Base-by-base conservation (phyloP, 1,284 basidiomycete genomes). In the Sporisorium scitamineum region DNA sequence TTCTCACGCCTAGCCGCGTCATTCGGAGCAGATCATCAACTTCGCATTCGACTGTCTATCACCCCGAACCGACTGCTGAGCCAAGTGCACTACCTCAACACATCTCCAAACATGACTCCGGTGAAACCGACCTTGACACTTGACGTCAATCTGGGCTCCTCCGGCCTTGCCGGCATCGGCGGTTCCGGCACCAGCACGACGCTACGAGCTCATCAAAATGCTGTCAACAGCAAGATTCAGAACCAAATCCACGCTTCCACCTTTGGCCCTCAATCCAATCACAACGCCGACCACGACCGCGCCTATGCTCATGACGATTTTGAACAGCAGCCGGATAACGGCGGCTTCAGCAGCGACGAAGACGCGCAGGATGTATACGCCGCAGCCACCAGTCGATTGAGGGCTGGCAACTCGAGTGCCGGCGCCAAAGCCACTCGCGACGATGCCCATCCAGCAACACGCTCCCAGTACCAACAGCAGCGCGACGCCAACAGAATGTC, bases 331-430 rank as follows among this genome's bases (percentile, higher is more conserved):
- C 69, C 52, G 8, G 79, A 72, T 55, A 70, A 76, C 22, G 78
- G 76, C 24, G 79, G 79, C 16, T 80, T 80, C 66, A 80, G 79
- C 64, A 78, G 75, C 52, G 78, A 79, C 29, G 79, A 80, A 18
- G 77, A 78, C 41, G 79, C 34, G 0, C 63, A 71, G 58, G 79
- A 80, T 27, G 62, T 54, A 41, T 78, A 80, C 24, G 76, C 76
- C 18, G 65, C 68, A 20, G 74, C 67, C 14, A 54, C 66, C 20
- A 80, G 68, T 39, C 61, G 76, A 16, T 42, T 76, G 26, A 77
- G 68, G 18, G 64, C 77, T 11, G 75, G 75, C n/a, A 73, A 44
- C 53, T 64, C 70, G 22, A 80, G 76, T 39, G 45, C 57, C 6
- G 76, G 77, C 5, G 77, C 76, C 7, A 61, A 37, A n/a, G 77